Evolutionary conservation across 805 yeast genomes (phyloP).

Genomic region (Teunomyces aglyptinius): DNA sequence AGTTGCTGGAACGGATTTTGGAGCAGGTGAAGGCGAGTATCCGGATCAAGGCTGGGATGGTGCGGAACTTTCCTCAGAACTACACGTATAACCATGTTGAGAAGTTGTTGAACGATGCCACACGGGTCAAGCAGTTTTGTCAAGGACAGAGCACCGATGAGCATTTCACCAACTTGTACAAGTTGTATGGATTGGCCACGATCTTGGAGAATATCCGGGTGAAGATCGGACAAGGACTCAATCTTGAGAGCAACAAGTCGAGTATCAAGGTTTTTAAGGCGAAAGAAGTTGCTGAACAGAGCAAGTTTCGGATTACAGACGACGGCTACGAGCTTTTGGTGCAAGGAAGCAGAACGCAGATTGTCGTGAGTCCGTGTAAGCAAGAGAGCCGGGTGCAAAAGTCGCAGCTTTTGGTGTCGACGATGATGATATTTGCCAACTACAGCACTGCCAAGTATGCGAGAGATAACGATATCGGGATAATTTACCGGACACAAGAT

Average conservation of each 20-base stretch:
- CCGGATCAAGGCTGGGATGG: slow-evolving; percentile 23
- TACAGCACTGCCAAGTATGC: slow-evolving; percentile 54
- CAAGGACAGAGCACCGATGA: slow-evolving; percentile 9
- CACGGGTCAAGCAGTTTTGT: slow-evolving; percentile 10
- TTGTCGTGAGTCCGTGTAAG: slow-evolving; percentile 12
- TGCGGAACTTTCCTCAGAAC: slow-evolving; percentile 29
- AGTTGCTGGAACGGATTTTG: neutral
- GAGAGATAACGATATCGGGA: slow-evolving; percentile 43
- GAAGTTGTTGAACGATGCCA: slow-evolving; percentile 36
- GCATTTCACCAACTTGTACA: slow-evolving; percentile 26
- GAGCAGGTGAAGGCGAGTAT: slow-evolving; percentile 16
- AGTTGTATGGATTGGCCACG: slow-evolving; percentile 25
- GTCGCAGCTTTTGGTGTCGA: slow-evolving; percentile 71
- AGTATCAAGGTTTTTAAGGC: slow-evolving; percentile 13
- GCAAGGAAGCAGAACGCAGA: slow-evolving; percentile 10
- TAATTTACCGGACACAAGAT: slow-evolving; percentile 45
- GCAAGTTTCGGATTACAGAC: slow-evolving; percentile 3
- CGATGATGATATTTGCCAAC: slow-evolving; percentile 81
- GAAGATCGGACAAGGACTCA: slow-evolving; percentile 20
- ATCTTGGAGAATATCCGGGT: slow-evolving; percentile 24
- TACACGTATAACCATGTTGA: slow-evolving; percentile 68
- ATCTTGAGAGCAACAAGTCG: slow-evolving; percentile 14
- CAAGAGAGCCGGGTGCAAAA: slow-evolving; percentile 27
- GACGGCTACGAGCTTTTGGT: slow-evolving; percentile 17
- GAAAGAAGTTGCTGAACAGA: neutral